These are phyloP conservation scores for Paramecium pentaurelia DNA, from an alignment of 73 alveolate species.

Conservation along the genomic window DNA sequence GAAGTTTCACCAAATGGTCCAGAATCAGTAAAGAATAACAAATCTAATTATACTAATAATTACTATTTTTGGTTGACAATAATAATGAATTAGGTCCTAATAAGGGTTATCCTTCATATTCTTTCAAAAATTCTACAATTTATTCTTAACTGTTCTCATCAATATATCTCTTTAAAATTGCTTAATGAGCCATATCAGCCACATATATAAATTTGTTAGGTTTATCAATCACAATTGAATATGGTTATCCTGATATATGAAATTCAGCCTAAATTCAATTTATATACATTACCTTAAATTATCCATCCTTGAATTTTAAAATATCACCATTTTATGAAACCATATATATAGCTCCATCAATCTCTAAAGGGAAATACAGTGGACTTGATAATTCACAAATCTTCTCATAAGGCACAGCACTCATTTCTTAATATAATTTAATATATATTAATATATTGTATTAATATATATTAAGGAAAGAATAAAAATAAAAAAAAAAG, in stretches of 20 bases:
- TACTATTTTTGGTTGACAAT: constrained; percentile 44
- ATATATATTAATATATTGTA: not conserved
- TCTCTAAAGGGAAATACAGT: constrained; percentile 48
- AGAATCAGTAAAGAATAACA: constrained; percentile 85
- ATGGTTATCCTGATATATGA: constrained; percentile 51
- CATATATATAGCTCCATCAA: constrained; percentile 54
- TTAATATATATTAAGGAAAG: not conserved
- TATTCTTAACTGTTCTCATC: constrained; percentile 63
- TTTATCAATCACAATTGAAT: constrained; percentile 53
- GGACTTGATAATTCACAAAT: constrained; percentile 47
- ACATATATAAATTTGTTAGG: constrained; percentile 31
- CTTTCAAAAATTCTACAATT: constrained; percentile 74
- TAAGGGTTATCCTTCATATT: constrained; percentile 94
- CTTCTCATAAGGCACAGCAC: constrained; percentile 58
- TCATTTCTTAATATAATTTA: not conserved
- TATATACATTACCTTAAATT: not conserved
- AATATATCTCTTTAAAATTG: constrained; percentile 70
- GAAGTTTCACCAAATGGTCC: constrained; percentile 95
- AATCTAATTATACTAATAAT: constrained; percentile 20
- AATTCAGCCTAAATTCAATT: constrained; percentile 23
- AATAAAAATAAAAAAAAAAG: not conserved
- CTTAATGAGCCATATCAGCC: constrained; percentile 63
- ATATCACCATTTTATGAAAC: constrained; percentile 57
- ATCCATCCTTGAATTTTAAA: constrained; percentile 52
- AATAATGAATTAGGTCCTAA: constrained; percentile 96